Conservation (phyloP, 2,329 filamentous ascomycete species). For the Ramichloridium luteum region DNA sequence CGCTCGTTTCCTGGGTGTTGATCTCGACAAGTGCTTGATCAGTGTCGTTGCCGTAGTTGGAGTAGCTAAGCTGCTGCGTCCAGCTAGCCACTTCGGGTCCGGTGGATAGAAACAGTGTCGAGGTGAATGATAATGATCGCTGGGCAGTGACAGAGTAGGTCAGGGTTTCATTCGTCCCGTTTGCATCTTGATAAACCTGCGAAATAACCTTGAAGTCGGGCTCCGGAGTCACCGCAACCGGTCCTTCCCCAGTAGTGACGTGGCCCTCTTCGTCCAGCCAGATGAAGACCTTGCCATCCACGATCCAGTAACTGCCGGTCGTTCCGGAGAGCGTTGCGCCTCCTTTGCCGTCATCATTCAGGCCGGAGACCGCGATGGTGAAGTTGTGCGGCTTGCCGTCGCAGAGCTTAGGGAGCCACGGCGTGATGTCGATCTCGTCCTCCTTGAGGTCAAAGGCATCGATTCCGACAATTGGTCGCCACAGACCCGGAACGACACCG, state of each 20-base stretch:
- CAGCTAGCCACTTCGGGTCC: constrained; percentile 37
- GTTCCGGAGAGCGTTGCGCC: constrained; percentile 39
- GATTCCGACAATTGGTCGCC: constrained; percentile 65
- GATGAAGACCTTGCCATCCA: constrained; percentile 70
- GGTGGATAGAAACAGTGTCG: constrained; percentile 39
- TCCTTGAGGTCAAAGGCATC: constrained; percentile 70
- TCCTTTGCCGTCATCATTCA: constrained; percentile 44
- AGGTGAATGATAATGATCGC: constrained; percentile 43
- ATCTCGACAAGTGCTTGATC: constrained; percentile 44
- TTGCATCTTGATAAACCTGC: constrained; percentile 31
- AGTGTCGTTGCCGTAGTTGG: constrained; percentile 43
- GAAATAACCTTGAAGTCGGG: constrained; percentile 43
- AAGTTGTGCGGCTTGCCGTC: constrained; percentile 56
- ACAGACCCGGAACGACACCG: constrained; percentile 62
- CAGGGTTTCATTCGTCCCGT: constrained; percentile 45
- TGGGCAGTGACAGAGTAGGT: constrained; percentile 44
- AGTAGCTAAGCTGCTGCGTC: constrained; percentile 47
- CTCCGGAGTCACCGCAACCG: constrained; percentile 26
- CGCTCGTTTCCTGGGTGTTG: constrained; percentile 40
- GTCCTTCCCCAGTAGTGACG: constrained; percentile 39
- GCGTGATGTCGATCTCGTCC: constrained; percentile 70
- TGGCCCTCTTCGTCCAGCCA: constrained; percentile 48
- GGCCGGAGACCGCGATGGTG: constrained; percentile 52
- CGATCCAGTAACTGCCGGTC: constrained; percentile 58
- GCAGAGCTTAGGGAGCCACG: constrained; percentile 58